Evolutionary conservation across 495 filamentous ascomycete species (phyloP).

Genomic region (Hypoxylon cercidicola): DNA sequence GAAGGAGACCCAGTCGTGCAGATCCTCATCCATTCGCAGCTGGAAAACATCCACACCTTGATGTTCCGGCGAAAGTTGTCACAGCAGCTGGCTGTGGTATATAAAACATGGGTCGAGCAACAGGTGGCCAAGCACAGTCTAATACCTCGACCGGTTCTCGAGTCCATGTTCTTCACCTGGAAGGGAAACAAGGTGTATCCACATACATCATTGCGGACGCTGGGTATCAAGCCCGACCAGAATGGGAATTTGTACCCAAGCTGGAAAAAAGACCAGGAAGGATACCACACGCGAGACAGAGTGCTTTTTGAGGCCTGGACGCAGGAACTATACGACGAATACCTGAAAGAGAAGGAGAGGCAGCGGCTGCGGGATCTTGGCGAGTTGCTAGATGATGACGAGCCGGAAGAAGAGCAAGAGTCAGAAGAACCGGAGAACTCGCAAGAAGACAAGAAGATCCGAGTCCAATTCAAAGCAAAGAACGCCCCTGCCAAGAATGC

Average conservation of each 20-base stretch:
- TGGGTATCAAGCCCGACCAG: conserved; percentile 64
- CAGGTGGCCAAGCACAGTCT: conserved; percentile 64
- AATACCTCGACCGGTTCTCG: conserved; percentile 49
- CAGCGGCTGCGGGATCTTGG: conserved; percentile 45
- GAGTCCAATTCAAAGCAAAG: conserved; percentile 63
- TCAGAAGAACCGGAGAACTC: conserved; percentile 34
- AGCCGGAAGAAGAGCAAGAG: conserved; percentile 17
- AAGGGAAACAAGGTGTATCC: conserved; percentile 76
- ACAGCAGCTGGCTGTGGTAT: conserved; percentile 72
- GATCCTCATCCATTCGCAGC: conserved; percentile 77
- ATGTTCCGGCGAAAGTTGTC: conserved; percentile 74
- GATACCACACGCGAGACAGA: conserved; percentile 50
- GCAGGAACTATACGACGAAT: conserved; percentile 64
- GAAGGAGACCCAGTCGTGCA: conserved; percentile 61
- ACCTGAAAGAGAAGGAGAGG: conserved; percentile 52
- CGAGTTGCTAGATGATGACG: conserved; percentile 36
- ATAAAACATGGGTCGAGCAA: conserved; percentile 66
- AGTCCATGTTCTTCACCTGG: conserved; percentile 80
- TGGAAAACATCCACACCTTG: conserved; percentile 69
- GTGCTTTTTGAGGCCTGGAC: conserved; percentile 81
- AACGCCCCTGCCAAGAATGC: conserved; percentile 52
- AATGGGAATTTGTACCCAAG: conserved; percentile 47
- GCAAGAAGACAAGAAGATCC: conserved; percentile 54
- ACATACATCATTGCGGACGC: conserved; percentile 74
- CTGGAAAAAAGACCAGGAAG: conserved; percentile 39